Conservation (phyloP, 306 rosid species). For the Fragaria iinumae region DNA sequence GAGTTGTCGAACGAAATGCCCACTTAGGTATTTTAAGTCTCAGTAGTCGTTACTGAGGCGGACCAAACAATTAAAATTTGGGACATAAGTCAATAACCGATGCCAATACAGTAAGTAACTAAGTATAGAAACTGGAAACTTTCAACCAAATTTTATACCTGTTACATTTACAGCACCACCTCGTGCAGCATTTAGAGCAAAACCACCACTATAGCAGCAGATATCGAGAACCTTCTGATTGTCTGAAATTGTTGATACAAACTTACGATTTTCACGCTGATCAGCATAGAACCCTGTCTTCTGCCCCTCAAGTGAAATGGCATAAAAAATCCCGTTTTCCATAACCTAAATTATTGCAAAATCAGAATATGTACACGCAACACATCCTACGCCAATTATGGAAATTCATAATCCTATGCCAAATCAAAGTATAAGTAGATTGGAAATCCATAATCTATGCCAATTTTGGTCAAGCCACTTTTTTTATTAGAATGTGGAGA, state of each 20-base stretch:
- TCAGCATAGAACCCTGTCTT: slow-evolving; percentile 97
- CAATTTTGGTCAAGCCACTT: background rate
- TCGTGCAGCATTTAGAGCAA: slow-evolving; percentile 73
- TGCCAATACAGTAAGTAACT: background rate
- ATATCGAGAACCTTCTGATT: slow-evolving; percentile 82
- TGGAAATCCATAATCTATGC: slow-evolving; percentile 11
- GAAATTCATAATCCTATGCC: background rate
- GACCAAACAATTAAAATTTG: slow-evolving; percentile 7
- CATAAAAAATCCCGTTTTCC: slow-evolving; percentile 70
- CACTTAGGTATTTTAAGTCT: background rate
- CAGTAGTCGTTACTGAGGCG: background rate
- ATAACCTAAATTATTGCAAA: slow-evolving; percentile 43
- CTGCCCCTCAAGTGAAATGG: slow-evolving; percentile 86
- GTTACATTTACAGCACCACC: slow-evolving; percentile 84
- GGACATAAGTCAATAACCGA: background rate
- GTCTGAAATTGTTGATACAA: slow-evolving; percentile 67
- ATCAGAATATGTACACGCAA: slow-evolving; percentile 12
- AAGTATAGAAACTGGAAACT: background rate
- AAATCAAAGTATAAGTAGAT: background rate
- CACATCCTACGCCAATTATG: background rate
- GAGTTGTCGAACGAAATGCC: background rate
- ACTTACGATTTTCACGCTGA: slow-evolving; percentile 83
- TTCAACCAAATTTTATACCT: slow-evolving; percentile 42
- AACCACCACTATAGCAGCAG: slow-evolving; percentile 94
- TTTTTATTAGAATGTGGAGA: slow-evolving; percentile 7